Base-by-base conservation (phyloP, 495 filamentous ascomycete species). In the Daldinia decipiens region DNA sequence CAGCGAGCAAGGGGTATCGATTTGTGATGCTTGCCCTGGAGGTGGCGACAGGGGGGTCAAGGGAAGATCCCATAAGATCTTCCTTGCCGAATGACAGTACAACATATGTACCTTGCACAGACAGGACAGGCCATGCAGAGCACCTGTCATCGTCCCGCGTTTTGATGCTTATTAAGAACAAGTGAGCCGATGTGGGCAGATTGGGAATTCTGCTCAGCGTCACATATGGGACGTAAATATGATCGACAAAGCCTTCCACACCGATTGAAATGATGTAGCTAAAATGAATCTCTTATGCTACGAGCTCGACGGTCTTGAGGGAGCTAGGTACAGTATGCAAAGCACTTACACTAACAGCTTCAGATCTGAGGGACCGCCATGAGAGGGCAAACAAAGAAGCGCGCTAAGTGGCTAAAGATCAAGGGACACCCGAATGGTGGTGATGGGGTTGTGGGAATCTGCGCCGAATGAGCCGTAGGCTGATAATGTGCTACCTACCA, bases 401-500 rank as follows among this genome's bases (percentile, higher is more conserved):
- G 67, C 54, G 62, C 59, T 67, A 59, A 59, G 40, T 74, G 63
- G 67, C 32, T 65, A 69, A 70, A 70, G 21, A 39, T 58, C 67
- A 31, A 67, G 67, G 54, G 53, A 68, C 63, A 60, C 56, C 58
- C 67, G 58, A 66, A 59, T 29, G 2, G 21, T 27, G 26, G 17
- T 57, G 51, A 62, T 65, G 70, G 73, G 69, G 70, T 76, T 68
- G 72, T 75, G 81, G 82, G 76, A 82, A 80, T 71, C 66, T 76
- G 74, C 77, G 75, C 82, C 82, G 82, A 83, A 81, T 73, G 79
- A 79, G 80, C 81, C 82, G 79, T 77, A 83, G 82, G 79, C 82
- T 83, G 82, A 82, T 82, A 74, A 76, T 79, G 78, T 72, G 68
- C 73, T 77, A 76, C 73, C 75, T 70, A 74, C 62, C 70, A 74